Evolutionary conservation across 352 stramenopile genomes (phyloP), one percentile per base, ranked within the genome.

Genomic region (Lagenidium sp.): DNA sequence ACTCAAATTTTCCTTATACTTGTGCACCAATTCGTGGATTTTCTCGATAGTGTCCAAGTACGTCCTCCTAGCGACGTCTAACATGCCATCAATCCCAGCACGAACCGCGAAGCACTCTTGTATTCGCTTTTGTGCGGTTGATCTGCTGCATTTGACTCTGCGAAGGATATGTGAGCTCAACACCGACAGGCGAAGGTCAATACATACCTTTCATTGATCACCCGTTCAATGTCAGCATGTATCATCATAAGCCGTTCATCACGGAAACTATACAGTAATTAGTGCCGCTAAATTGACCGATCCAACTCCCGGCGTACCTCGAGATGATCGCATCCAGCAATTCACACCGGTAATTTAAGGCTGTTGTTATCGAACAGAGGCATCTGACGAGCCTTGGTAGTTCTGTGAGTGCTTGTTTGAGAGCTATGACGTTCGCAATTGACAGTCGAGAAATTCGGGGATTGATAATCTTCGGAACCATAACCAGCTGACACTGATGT

Each of bases 21-120:
- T 50, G 50, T 85, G 72, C 7, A 79, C 63, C 13, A 89, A 43
- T 40, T 89, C 65, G 29, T 94, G 68, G 32, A 94, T 90, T 22
- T 77, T 80, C 37, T 92, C 75, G 26, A 90, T 88, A 1, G 75
- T 86, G 47, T 89, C 74, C 15, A 94, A 55, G 23, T 92, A 92
- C 4, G 77, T 83, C 50, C 77, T 55, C 37, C 82, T 57, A 22
- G 79, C 80, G 8, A 94, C 75, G 43, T 94, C 82, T 7, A 94
- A 71, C 77, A 91, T 90, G 3, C 77, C 79, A 28, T 94, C 79
- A 21, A 94, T 84, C 8, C 82, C 82, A 18, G 76, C 68, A 44
- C 77, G 52, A 11, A 94, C 62, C 22, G 82, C 79, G 55, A 94
- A 90, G 39, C 74, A 87, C 31, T 89, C 82, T 60, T 92, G 77